phyloP scores from a whole-genome alignment of 139 green algal genomes.

The Chlamydomonas sp. region DNA sequence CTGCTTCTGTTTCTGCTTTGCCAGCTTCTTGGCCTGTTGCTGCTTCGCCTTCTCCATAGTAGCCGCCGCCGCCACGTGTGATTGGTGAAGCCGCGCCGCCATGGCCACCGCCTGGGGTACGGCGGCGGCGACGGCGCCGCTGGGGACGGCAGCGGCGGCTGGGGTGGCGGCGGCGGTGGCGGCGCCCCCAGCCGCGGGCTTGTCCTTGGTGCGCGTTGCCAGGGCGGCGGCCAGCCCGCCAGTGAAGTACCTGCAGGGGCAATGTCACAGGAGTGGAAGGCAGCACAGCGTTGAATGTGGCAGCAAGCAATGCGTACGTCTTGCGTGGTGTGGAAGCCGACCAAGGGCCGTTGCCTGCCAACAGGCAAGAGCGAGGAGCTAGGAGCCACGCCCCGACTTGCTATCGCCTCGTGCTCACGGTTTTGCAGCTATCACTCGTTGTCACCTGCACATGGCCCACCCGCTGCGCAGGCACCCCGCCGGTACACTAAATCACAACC shows the following conservation, averaged over 20 bases:
- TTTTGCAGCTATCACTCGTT: no score
- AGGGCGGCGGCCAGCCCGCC: slow-evolving; percentile 37
- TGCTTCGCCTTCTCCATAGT: not conserved
- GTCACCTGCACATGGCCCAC: no score
- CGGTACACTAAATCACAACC: no score
- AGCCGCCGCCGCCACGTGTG: not conserved
- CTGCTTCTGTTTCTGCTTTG: not conserved
- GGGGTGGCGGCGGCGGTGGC: not conserved
- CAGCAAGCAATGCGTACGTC: not conserved
- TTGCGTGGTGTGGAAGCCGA: no score
- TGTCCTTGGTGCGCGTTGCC: not conserved
- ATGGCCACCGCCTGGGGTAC: slow-evolving; percentile 44
- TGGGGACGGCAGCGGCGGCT: not conserved
- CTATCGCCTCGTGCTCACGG: no score
- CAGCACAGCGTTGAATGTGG: no score
- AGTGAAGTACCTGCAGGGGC: slow-evolving; percentile 43
- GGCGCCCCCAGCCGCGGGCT: not conserved
- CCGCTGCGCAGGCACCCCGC: no score
- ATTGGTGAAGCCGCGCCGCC: slow-evolving; percentile 35
- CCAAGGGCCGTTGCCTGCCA: no score
- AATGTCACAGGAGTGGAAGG: no score
- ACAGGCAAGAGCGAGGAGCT: no score
- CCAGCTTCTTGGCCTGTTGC: not conserved
- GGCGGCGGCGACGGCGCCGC: not conserved
- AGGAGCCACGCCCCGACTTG: no score